A percentile compares a stretch with the other conserved stretches of the same genome.
phyloP scores from a whole-genome alignment of 176 grass and related monocot species.

The Echinochloa phyllopogon region DNA sequence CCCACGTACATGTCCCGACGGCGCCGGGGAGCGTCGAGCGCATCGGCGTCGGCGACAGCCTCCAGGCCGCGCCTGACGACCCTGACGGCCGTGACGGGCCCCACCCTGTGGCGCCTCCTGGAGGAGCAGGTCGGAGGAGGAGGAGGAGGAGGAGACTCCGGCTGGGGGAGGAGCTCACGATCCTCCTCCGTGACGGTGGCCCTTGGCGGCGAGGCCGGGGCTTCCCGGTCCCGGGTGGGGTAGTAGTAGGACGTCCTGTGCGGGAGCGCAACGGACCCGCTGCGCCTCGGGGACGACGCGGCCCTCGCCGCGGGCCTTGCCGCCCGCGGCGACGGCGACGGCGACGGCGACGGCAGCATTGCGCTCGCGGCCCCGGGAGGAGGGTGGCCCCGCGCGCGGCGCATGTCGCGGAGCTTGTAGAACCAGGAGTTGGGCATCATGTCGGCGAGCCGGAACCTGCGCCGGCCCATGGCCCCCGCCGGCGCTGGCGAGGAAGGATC shows the following conservation, averaged over 20 bases:
- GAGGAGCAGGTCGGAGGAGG: conserved; percentile 38
- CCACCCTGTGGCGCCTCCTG: conserved; percentile 43
- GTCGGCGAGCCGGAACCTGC: conserved; percentile 77
- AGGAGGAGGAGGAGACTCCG: conserved; percentile 41
- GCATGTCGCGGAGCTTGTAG: conserved; percentile 89
- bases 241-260: conserved; percentile 81
- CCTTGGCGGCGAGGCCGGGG: conserved; percentile 21
- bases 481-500: neutral
- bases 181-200: conserved; percentile 24
- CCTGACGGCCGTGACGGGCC: neutral
- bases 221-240: conserved; percentile 49
- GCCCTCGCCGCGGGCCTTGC: neutral
- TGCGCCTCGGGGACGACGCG: conserved; percentile 19
- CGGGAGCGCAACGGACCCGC: conserved; percentile 14
- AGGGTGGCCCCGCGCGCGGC: conserved; percentile 2
- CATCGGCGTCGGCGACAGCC: neutral
- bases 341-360: neutral
- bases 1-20: conserved; percentile 44
- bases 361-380: neutral
- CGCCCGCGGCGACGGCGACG: neutral
- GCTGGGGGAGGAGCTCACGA: conserved; percentile 6
- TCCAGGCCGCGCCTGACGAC: neutral
- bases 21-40: neutral
- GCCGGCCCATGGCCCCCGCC: conserved; percentile 59
- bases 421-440: conserved; percentile 97